Percentiles rank a stretch among this genome's conserved stretches.
Conservation (phyloP, 2,329 filamentous ascomycete species). For the Coleophoma crateriformis region DNA sequence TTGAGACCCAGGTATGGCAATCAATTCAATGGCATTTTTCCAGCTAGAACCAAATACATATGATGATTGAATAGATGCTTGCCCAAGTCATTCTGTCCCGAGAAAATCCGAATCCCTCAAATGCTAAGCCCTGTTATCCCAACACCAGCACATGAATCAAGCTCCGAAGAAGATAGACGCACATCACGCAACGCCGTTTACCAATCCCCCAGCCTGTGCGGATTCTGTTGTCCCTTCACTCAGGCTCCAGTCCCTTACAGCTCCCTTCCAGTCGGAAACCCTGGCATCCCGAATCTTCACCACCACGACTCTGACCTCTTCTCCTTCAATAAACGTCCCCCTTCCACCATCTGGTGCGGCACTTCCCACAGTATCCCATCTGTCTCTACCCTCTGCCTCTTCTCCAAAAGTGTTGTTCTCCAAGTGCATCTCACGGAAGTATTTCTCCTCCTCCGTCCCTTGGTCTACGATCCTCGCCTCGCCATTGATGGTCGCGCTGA, state of each 20-base stretch:
- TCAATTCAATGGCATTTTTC: no score
- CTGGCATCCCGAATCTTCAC: conserved; percentile 80
- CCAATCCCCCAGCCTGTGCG: conserved; percentile 9
- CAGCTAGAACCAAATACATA: no score
- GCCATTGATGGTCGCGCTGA: conserved; percentile 93
- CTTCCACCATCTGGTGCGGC: conserved; percentile 42
- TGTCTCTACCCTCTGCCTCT: conserved; percentile 38
- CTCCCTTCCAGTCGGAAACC: conserved; percentile 94
- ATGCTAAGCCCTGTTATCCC: no score
- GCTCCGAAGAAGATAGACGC: no score
- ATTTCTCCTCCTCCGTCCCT: conserved; percentile 77
- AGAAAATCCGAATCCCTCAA: no score
- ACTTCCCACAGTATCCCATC: conserved; percentile 23
- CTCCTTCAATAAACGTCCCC: conserved; percentile 69
- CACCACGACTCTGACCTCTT: conserved; percentile 81
- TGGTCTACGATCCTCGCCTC: conserved; percentile 65
- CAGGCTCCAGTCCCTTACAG: conserved; percentile 69
- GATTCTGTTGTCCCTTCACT: conserved; percentile 4
- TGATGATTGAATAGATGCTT: no score
- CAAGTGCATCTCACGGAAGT: conserved; percentile 77
- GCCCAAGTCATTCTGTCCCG: no score
- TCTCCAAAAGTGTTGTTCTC: conserved; percentile 85
- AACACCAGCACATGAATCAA: no score
- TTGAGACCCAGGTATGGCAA: no score
- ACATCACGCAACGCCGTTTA: conserved; percentile 16